phyloP scores from a whole-genome alignment of 176 grass and related monocot species.

The Lolium rigidum region DNA sequence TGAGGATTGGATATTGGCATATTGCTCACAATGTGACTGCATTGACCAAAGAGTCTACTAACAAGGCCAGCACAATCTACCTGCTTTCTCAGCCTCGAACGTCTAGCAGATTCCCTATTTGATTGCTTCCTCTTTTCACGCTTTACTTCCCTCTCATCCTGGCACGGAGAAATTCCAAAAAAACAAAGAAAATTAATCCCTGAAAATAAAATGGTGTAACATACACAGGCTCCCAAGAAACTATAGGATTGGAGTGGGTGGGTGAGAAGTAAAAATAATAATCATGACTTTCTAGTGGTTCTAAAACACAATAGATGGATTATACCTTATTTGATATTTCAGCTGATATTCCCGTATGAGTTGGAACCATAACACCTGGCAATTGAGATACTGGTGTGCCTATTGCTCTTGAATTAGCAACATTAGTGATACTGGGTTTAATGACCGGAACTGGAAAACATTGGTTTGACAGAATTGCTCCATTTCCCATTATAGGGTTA shows the following conservation, averaged over 20 bases:
- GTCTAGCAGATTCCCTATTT: conserved; percentile 93
- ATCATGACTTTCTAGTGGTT: neutral
- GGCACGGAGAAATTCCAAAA: conserved; percentile 5
- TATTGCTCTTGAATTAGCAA: conserved; percentile 45
- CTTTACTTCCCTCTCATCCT: conserved; percentile 88
- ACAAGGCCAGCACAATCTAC: conserved; percentile 39
- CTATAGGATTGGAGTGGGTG: neutral
- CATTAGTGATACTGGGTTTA: conserved; percentile 54
- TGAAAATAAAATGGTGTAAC: neutral
- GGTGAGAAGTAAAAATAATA: neutral
- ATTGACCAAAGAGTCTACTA: neutral
- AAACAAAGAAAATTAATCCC: neutral
- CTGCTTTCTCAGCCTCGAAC: conserved; percentile 97
- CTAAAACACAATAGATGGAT: conserved; percentile 4
- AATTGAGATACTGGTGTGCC: conserved; percentile 45
- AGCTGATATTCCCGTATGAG: conserved; percentile 47
- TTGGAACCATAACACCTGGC: conserved; percentile 38
- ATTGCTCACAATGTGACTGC: neutral
- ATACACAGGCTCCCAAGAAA: neutral
- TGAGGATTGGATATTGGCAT: neutral
- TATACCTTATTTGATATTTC: conserved; percentile 76
- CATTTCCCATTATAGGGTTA: conserved; percentile 54
- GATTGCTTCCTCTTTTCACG: conserved; percentile 89
- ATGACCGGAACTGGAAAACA: conserved; percentile 56
- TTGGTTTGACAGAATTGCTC: conserved; percentile 44